These are phyloP conservation scores for Oryza glaberrima DNA, from an alignment of 176 grass and related monocot genomes.

Conservation along the genomic window DNA sequence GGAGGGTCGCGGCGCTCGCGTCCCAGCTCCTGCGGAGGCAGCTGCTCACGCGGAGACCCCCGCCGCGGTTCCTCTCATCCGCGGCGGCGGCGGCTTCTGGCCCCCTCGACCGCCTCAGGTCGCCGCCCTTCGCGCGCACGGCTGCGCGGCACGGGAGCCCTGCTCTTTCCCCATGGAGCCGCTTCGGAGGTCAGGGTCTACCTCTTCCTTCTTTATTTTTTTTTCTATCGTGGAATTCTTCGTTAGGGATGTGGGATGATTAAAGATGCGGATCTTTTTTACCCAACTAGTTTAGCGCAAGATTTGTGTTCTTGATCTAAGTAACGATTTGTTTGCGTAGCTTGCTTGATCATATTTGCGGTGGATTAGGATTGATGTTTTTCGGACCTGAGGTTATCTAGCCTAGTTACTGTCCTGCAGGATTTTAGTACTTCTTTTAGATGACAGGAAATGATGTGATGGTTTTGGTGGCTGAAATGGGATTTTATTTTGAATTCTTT, in stretches of 20 bases:
- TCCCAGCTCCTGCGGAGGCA: slow-evolving; percentile 32
- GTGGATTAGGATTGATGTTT: not conserved
- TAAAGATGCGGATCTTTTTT: not conserved
- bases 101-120: slow-evolving; percentile 21
- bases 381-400: not conserved
- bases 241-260: not conserved
- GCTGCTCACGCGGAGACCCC: not conserved
- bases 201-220: not conserved
- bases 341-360: not conserved
- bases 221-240: not conserved
- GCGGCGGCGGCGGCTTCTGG: not conserved
- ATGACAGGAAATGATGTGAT: no score
- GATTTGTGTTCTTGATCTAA: not conserved
- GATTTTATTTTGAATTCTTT: not conserved
- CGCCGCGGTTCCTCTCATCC: slow-evolving; percentile 37
- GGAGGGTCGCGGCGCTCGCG: slow-evolving; percentile 53
- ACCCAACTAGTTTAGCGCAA: slow-evolving; percentile 2
- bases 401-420: not conserved
- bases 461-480: not conserved
- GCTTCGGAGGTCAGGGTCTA: slow-evolving; percentile 46
- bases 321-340: not conserved
- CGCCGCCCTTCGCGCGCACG: slow-evolving; percentile 40
- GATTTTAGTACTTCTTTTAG: no score
- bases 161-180: slow-evolving; percentile 31
- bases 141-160: slow-evolving; percentile 9